These are phyloP conservation scores for Glomus cerebriforme DNA, from an alignment of 192 early-diverging fungal species.

Conservation along the genomic window DNA sequence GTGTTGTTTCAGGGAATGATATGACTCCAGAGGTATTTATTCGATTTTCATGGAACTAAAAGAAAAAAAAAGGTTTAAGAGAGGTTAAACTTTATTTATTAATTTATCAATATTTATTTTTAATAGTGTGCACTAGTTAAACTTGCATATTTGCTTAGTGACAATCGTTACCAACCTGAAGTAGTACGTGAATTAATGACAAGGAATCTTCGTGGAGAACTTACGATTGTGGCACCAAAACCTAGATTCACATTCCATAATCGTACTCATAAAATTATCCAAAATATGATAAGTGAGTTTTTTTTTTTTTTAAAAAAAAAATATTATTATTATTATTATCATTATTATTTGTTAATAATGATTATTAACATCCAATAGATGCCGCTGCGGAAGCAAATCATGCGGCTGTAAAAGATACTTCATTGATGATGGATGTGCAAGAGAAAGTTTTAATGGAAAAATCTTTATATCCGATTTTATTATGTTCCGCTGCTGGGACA, in stretches of 20 bases:
- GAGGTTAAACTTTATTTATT: not conserved
- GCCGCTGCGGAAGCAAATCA: conserved; percentile 1
- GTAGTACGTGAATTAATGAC: conserved; percentile 81
- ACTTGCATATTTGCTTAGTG: conserved; percentile 88
- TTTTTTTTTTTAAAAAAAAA: not conserved
- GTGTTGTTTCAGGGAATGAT: conserved; percentile 88
- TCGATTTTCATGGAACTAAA: not conserved
- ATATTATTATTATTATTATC: not conserved
- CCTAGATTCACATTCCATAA: conserved; percentile 71
- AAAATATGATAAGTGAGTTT: conserved; percentile 43
- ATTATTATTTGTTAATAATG: not conserved
- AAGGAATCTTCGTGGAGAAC: conserved; percentile 87
- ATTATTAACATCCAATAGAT: not conserved
- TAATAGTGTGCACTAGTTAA: conserved; percentile 89
- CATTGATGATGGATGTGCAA: conserved; percentile 18
- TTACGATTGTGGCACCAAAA: conserved; percentile 69
- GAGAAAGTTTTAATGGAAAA: conserved; percentile 61
- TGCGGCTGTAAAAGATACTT: conserved; percentile 13
- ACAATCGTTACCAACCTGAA: conserved; percentile 56
- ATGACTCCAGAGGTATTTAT: conserved; percentile 82
- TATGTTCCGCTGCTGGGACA: conserved; percentile 84
- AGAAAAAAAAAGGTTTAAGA: not conserved
- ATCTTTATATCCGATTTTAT: conserved; percentile 77
- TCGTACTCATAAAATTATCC: conserved; percentile 56
- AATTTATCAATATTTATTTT: conserved; percentile 29